Conservation (phyloP, 805 yeast genomes). For the Lipomyces chichibuensis region DNA sequence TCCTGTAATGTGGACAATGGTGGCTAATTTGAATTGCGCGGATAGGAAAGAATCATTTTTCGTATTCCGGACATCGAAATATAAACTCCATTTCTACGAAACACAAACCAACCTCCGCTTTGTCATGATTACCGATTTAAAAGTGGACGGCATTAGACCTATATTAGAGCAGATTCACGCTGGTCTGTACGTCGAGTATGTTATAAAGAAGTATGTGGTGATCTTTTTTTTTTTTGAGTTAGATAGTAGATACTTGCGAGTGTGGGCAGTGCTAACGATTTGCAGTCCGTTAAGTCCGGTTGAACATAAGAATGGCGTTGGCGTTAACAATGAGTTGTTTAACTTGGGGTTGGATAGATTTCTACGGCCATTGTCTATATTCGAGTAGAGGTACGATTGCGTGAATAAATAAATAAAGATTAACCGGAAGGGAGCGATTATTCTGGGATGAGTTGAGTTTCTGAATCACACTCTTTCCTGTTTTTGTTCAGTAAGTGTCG, state of each 20-base stretch:
- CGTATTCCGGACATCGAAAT: constrained; percentile 60
- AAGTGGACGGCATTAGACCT: constrained; percentile 57
- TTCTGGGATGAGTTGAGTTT: too few relatives aligned
- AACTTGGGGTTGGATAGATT: constrained; percentile 59
- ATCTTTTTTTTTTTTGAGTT: constrained; percentile 22
- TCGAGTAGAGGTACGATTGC: constrained; percentile 16
- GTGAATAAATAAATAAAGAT: neutral
- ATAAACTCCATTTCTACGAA: constrained; percentile 78
- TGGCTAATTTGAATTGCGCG: neutral
- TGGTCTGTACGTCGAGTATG: constrained; percentile 59
- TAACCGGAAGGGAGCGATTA: too few relatives aligned
- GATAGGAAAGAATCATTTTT: constrained; percentile 46
- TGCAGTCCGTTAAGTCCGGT: constrained; percentile 55
- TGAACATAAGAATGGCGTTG: constrained; percentile 57
- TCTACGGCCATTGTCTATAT: constrained; percentile 38
- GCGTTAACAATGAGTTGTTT: constrained; percentile 61
- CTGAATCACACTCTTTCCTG: too few relatives aligned
- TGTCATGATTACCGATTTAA: constrained; percentile 69
- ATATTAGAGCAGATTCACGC: constrained; percentile 64
- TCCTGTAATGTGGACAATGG: neutral
- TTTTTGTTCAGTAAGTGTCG: too few relatives aligned
- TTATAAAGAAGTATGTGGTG: constrained; percentile 57
- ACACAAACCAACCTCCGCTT: constrained; percentile 79
- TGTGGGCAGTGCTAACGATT: neutral
- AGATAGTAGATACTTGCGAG: neutral